A percentile compares a stretch with the other conserved stretches of the same genome.
These are phyloP conservation scores for Botrytis hyacinthi DNA, from an alignment of 2,329 filamentous ascomycete genomes.

Conservation along the genomic window DNA sequence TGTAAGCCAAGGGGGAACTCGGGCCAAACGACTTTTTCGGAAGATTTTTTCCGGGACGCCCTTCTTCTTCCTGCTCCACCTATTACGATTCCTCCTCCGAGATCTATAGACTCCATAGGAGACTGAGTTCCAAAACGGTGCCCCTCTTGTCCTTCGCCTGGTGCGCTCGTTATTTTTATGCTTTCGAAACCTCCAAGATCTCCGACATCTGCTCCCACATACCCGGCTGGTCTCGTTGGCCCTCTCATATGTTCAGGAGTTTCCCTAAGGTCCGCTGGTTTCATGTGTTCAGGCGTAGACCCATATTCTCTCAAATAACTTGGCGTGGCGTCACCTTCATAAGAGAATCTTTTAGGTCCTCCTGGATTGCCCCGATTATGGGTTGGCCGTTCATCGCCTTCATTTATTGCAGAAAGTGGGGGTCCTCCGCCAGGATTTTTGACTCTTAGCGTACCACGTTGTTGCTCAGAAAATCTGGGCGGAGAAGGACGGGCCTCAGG, in stretches of 20 bases:
- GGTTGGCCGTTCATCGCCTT: no score
- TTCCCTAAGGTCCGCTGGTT: background rate
- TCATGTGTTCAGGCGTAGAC: background rate
- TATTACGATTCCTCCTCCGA: background rate
- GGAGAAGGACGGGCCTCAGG: rapidly evolving
- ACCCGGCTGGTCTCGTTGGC: background rate
- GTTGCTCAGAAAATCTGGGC: background rate
- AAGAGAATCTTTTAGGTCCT: background rate
- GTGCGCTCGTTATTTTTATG: background rate
- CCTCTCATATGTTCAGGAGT: background rate
- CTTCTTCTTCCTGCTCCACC: background rate
- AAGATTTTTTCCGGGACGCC: background rate
- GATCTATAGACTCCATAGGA: background rate
- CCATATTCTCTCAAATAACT: background rate
- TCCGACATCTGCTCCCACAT: background rate
- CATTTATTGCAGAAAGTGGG: background rate
- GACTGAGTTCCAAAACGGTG: background rate
- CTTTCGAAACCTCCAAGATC: background rate
- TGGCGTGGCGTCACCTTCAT: background rate
- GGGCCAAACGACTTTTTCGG: background rate
- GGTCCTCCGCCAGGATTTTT: background rate
- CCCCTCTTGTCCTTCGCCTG: background rate
- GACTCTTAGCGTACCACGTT: background rate
- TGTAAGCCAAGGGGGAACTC: background rate
- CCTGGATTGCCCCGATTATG: background rate